Base-by-base conservation (phyloP, 768 basidiomycete genomes). In the Tricholoma terreum region DNA sequence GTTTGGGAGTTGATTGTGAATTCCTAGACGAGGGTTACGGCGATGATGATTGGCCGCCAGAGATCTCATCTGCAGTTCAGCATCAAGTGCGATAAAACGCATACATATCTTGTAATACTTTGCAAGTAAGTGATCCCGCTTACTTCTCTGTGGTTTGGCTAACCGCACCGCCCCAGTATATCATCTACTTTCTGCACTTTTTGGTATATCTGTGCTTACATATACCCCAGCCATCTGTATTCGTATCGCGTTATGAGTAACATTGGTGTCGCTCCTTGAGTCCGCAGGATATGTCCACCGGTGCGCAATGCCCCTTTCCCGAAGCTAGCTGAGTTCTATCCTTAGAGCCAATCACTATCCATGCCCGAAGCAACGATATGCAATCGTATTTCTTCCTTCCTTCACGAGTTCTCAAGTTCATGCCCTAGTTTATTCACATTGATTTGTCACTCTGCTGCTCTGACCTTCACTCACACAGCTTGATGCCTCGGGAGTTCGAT, bases 1-100 rank as follows among this genome's bases (percentile, higher is more conserved):
- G 80, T 55, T 73, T 84, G 54, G 73, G 70, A 7, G 64, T 65
- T 17, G 69, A 73, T n/a, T 63, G 62, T 27, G 27, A 19, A 40
- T 54, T 56, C 5, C 40, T 46, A 17, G 50, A 52, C 21, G 30
- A 45, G 27, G 24, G 36, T 8, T 34, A 52, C 38, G 10, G 45
- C 9, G 31, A 52, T 52, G 50, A 34, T 40, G 55, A 50, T 12
- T 55, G 50, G 50, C 21, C 33, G 4, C 34, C 21, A 22, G 34
- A 40, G 4, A 9, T 22, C 11, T 27, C 21, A 36, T 36, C 34
- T 22, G 34, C 19, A 27, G 15, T 52, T 49, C n/a, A 17, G 46
- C 14, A 31, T 31, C 24, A 46, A 49, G n/a, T n/a, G 24, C 27
- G 15, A 9, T 8, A 46, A 7, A 24, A 27, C 14, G 14, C 30